A percentile compares a stretch with the other conserved stretches of the same genome.
Conservation (phyloP, 495 filamentous ascomycete species). For the Aspergillus panamensis region DNA sequence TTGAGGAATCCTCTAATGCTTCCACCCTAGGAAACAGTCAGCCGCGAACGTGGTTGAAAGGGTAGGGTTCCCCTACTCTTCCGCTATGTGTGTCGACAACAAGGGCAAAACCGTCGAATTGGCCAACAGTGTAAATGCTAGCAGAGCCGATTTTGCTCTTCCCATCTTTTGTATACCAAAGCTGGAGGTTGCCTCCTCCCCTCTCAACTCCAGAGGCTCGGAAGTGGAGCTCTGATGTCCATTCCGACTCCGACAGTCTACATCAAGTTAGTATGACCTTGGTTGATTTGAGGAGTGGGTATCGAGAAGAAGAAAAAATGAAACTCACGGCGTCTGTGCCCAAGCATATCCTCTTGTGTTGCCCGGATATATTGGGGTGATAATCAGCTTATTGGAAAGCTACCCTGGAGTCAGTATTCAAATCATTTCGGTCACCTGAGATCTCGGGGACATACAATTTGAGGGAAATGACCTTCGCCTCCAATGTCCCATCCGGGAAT, state of each 20-base stretch:
- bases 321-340: slow-evolving; percentile 61
- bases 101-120: slow-evolving; percentile 83
- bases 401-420: slow-evolving; percentile 20
- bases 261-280: slow-evolving; percentile 17
- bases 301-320: slow-evolving; percentile 10
- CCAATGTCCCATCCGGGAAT: slow-evolving; percentile 66
- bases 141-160: slow-evolving; percentile 58
- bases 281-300: background rate
- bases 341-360: slow-evolving; percentile 81
- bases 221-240: slow-evolving; percentile 82
- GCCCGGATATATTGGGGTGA: slow-evolving; percentile 85
- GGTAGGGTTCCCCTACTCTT: slow-evolving; percentile 39
- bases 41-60: background rate
- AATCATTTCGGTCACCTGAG: background rate
- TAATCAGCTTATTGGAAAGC: slow-evolving; percentile 86
- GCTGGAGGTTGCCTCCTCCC: slow-evolving; percentile 81
- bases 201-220: slow-evolving; percentile 81
- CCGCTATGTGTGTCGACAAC: slow-evolving; percentile 87
- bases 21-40: slow-evolving; percentile 53
- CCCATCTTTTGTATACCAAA: slow-evolving; percentile 85
- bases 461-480: slow-evolving; percentile 66
- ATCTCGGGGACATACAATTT: slow-evolving; percentile 45
- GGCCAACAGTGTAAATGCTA: slow-evolving; percentile 76
- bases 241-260: slow-evolving; percentile 55
- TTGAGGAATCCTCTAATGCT: slow-evolving; percentile 90